Percentiles rank a stretch among this genome's conserved stretches.
phyloP scores from a whole-genome alignment of 108 stramenopile genomes.

The Aurantiochytrium sp. region DNA sequence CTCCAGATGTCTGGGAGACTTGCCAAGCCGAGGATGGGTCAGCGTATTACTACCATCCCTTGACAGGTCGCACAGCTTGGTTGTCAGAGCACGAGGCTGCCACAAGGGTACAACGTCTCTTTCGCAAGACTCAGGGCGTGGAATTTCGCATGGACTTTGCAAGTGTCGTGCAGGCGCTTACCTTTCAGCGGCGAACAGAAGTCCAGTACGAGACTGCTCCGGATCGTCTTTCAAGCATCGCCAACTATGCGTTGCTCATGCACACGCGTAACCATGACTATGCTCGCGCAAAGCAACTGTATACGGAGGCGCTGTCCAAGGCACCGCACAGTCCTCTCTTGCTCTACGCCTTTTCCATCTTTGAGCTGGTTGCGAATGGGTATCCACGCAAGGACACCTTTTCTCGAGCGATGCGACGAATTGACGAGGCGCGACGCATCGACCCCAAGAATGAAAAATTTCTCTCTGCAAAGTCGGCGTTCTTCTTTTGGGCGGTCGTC shows the following conservation, averaged over 20 bases:
- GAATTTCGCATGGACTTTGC: constrained; percentile 40
- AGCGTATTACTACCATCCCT: constrained; percentile 19
- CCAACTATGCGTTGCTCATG: constrained; percentile 47
- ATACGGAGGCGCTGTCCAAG: constrained; percentile 39
- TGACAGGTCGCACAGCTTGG: constrained; percentile 50
- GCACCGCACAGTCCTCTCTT: constrained; percentile 53
- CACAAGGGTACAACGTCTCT: constrained; percentile 33
- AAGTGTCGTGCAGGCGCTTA: constrained; percentile 42
- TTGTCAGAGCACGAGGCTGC: constrained; percentile 49
- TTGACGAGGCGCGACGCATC: constrained; percentile 38
- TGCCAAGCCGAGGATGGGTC: neutral
- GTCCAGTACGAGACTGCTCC: constrained; percentile 45
- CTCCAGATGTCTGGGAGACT: constrained; percentile 46
- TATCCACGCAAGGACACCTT: constrained; percentile 29
- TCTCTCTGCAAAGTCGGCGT: constrained; percentile 35
- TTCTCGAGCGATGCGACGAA: constrained; percentile 35
- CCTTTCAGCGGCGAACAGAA: constrained; percentile 41
- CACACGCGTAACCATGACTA: constrained; percentile 47
- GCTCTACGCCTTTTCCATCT: constrained; percentile 46
- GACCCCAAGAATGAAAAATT: constrained; percentile 43
- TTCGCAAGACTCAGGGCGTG: constrained; percentile 34
- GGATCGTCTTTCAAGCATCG: constrained; percentile 47
- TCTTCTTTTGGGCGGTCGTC: constrained; percentile 52
- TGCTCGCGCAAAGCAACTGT: constrained; percentile 36
- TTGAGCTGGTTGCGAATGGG: constrained; percentile 42